Evolutionary conservation across 129 eudicot species (phyloP).

Genomic region (Apium graveolens): DNA sequence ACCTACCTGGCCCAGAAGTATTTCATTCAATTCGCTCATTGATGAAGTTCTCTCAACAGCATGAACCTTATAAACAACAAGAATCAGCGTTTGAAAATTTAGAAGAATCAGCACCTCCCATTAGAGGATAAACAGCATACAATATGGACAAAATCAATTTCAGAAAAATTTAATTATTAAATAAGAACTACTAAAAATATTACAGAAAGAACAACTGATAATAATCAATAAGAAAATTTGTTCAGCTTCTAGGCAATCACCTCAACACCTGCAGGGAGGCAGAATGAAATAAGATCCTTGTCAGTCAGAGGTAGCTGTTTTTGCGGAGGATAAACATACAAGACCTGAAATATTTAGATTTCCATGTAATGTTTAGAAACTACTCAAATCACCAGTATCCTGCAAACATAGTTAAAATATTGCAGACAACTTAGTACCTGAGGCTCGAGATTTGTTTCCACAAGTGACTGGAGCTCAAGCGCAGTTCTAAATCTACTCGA

Average conservation of each 20-base stretch:
- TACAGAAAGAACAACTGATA: not conserved
- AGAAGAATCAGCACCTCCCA: not conserved
- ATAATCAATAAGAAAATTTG: not conserved
- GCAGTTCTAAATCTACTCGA: conserved; percentile 70
- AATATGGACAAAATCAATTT: not conserved
- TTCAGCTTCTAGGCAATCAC: conserved; percentile 18
- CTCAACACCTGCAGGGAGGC: conserved; percentile 99
- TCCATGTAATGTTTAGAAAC: conserved; percentile 10
- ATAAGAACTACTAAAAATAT: not conserved
- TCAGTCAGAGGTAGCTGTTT: conserved; percentile 76
- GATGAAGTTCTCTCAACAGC: conserved; percentile 92
- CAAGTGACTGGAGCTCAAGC: conserved; percentile 59
- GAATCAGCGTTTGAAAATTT: conserved; percentile 16
- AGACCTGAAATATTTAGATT: conserved; percentile 50
- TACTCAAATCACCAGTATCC: not conserved
- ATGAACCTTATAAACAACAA: conserved; percentile 58
- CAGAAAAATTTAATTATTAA: not conserved
- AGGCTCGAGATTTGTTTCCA: conserved; percentile 94
- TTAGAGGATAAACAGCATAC: not conserved
- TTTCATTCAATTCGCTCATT: conserved; percentile 96
- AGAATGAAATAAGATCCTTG: conserved; percentile 96
- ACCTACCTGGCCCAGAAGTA: conserved; percentile 92
- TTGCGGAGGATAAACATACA: conserved; percentile 94
- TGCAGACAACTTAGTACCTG: conserved; percentile 44
- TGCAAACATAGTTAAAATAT: conserved; percentile 7